phyloP scores from a whole-genome alignment of 2,329 filamentous ascomycete species.

The Botrytis paeoniae region DNA sequence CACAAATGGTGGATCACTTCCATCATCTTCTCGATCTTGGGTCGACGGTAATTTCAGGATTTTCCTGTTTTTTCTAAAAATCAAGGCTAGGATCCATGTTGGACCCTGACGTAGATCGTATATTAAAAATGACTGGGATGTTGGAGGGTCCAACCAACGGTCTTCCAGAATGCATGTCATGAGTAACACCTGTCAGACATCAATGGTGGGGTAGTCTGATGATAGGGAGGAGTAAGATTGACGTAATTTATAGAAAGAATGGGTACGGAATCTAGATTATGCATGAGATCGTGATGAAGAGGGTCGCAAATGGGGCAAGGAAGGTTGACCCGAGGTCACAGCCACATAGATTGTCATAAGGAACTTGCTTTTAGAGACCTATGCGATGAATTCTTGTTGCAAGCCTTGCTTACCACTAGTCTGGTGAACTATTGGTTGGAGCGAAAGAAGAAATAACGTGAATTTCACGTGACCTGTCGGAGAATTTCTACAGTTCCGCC shows the following conservation, averaged over 20 bases:
- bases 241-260: slow-evolving; percentile 8
- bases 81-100: slow-evolving; percentile 12
- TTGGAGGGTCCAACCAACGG: not conserved
- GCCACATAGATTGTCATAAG: not conserved
- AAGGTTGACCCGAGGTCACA: slow-evolving; percentile 3
- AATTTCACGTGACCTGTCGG: not conserved
- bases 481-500: not conserved
- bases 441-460: not conserved
- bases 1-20: slow-evolving; percentile 6
- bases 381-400: not conserved
- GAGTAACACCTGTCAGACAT: not conserved
- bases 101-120: slow-evolving; percentile 13
- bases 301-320: not conserved
- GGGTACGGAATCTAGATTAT: not conserved
- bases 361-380: not conserved
- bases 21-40: slow-evolving; percentile 4
- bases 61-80: slow-evolving; percentile 9
- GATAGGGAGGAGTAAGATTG: not conserved
- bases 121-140: slow-evolving; percentile 6
- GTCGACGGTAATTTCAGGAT: not conserved
- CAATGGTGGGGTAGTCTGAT: not conserved
- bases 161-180: not conserved
- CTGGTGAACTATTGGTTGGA: not conserved
- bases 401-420: not conserved
- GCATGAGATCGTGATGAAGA: slow-evolving; percentile 15